Evolutionary conservation across 176 grass and related monocot genomes (phyloP).

Genomic region (Carex pumila): DNA sequence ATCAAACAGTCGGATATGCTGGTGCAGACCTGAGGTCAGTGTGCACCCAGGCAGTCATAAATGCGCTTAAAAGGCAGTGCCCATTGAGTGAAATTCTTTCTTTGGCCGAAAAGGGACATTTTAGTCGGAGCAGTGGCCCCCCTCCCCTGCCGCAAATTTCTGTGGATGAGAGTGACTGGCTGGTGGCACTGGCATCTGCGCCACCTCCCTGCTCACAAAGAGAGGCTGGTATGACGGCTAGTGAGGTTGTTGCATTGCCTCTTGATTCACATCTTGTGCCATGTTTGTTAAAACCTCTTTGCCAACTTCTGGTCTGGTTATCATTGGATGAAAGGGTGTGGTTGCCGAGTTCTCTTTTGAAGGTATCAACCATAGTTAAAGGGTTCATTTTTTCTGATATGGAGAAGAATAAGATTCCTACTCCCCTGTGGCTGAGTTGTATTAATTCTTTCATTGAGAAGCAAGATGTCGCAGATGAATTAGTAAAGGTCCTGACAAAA

Average conservation of each 20-base stretch:
- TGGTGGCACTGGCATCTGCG: slow-evolving; percentile 73
- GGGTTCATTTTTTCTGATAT: slow-evolving; percentile 49
- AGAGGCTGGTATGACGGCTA: slow-evolving; percentile 76
- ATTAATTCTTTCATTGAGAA: slow-evolving; percentile 59
- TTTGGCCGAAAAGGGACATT: slow-evolving; percentile 56
- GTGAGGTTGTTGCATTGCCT: slow-evolving; percentile 65
- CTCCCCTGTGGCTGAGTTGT: slow-evolving; percentile 47
- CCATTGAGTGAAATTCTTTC: slow-evolving; percentile 59
- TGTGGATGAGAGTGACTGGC: slow-evolving; percentile 87
- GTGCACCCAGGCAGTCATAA: slow-evolving; percentile 93
- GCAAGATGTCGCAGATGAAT: slow-evolving; percentile 44
- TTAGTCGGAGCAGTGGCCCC: slow-evolving; percentile 32
- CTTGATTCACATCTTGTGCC: slow-evolving; percentile 61
- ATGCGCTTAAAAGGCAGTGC: slow-evolving; percentile 85
- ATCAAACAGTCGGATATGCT: slow-evolving; percentile 85
- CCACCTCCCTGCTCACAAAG: slow-evolving; percentile 90
- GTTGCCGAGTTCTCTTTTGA: slow-evolving; percentile 65
- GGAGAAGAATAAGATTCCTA: slow-evolving; percentile 46
- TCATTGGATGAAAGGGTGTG: slow-evolving; percentile 78
- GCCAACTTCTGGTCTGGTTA: slow-evolving; percentile 59
- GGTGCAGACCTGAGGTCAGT: slow-evolving; percentile 92
- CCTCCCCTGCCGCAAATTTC: slow-evolving; percentile 59
- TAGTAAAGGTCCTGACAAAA: slow-evolving; percentile 54
- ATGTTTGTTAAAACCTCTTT: slow-evolving; percentile 68
- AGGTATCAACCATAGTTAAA: slow-evolving; percentile 64